Percentiles rank a stretch among this genome's conserved stretches.
phyloP scores from a whole-genome alignment of 2,329 filamentous ascomycete species.

The Laburnicola sp. region DNA sequence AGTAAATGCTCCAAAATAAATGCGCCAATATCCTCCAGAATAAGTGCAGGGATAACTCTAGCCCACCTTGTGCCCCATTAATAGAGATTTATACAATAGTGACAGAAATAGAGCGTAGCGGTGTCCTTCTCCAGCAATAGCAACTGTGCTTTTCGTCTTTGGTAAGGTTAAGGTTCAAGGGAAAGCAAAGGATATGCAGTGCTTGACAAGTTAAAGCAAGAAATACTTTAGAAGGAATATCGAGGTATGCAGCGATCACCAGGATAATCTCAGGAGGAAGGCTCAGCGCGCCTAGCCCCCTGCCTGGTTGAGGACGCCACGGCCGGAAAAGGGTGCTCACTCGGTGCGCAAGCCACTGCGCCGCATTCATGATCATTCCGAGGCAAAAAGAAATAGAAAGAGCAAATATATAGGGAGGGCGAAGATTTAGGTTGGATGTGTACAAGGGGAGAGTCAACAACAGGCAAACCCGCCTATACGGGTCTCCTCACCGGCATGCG shows the following conservation, averaged over 20 bases:
- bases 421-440: too few species aligned
- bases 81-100: constrained; percentile 24
- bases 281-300: constrained; percentile 12
- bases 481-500: too few species aligned
- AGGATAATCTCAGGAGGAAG: constrained; percentile 23
- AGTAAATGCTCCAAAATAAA: too few species aligned
- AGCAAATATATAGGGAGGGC: too few species aligned
- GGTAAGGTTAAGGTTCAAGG: constrained; percentile 3
- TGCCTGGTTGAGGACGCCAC: constrained; percentile 4
- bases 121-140: constrained; percentile 21
- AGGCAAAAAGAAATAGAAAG: constrained; percentile 50
- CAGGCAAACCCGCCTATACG: too few species aligned
- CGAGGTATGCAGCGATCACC: constrained; percentile 20
- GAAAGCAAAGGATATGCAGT: constrained; percentile 17
- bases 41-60: constrained; percentile 4
- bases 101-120: constrained; percentile 20
- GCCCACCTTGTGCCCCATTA: constrained; percentile 22
- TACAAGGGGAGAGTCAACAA: too few species aligned
- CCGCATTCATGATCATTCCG: constrained; percentile 2
- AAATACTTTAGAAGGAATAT: constrained; percentile 8
- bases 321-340: constrained; percentile 9
- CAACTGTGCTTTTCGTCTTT: constrained; percentile 17
- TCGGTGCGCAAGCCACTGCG: constrained; percentile 6
- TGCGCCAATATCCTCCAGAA: constrained; percentile 5
- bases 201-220: constrained; percentile 23